Evolutionary conservation across 1,139 yeast genomes (phyloP), one percentile per base, ranked within the genome.

Genomic region (Tardiomyces depauwii): DNA sequence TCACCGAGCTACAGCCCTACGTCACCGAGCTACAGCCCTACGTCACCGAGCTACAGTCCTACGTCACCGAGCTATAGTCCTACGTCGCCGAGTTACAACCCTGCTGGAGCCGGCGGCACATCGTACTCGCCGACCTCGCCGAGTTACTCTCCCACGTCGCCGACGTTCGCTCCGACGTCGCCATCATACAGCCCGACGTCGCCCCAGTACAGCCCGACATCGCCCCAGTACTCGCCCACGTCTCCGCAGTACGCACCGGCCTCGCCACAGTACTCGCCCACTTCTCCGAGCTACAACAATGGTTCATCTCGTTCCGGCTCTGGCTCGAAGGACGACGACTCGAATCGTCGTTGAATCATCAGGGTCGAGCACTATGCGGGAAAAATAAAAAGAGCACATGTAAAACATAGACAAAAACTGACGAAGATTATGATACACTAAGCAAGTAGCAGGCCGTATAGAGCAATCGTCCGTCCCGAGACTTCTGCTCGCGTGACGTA

Each of bases 101-200:
- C n/a, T n/a, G n/a, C n/a, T n/a, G n/a, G n/a, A n/a, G n/a, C n/a
- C n/a, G n/a, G n/a, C n/a, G n/a, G n/a, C n/a, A 81, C 61, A 70
- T 78, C 0, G 10, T 82, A 82, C 62, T 72, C 79, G 0, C 91
- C 91, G 41, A 80, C 89, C 0, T 76, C 84, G 2, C 94, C 95
- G 48, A 54, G 70, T 2, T 83, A 83, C 63, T 73, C 82, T 2
- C 93, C 91, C 40, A 80, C 89, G 0, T 76, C 84, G 2, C 94
- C 95, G 48, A 54, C 70, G 6, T 80, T 79, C 60, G 71, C 80
- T 1, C 87, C 94, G 46, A 79, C 86, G 0, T 71, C 76, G 7
- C 82, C 82, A 52, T 50, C 65, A 13, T 77, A 76, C 60, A 74
- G 81, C 2, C 91, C 93, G 41, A 79, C 88, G 0, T 77, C 85